Conservation (phyloP, 2,329 filamentous ascomycete species). For the Exophiala spinifera region DNA sequence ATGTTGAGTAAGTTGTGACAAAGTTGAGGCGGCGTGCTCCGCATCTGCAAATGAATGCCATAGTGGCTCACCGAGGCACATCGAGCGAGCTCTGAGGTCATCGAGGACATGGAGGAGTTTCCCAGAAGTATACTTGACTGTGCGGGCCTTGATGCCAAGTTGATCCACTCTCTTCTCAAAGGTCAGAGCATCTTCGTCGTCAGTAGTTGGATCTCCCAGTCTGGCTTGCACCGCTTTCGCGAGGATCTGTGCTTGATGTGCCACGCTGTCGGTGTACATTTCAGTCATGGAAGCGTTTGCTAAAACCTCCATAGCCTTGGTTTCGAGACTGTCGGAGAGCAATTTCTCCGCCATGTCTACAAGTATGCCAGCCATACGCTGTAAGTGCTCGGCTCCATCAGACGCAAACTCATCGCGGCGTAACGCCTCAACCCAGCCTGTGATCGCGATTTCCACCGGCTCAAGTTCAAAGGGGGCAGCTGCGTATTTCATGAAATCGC, state of each 20-base stretch:
- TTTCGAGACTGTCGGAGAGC: slow-evolving; percentile 64
- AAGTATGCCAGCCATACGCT: slow-evolving; percentile 80
- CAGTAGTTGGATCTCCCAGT: slow-evolving; percentile 56
- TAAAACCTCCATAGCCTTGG: slow-evolving; percentile 73
- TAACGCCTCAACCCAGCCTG: slow-evolving; percentile 80
- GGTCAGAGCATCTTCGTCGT: slow-evolving; percentile 66
- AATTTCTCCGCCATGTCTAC: slow-evolving; percentile 81
- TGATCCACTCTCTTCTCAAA: slow-evolving; percentile 69
- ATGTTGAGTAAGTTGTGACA: slow-evolving; percentile 64
- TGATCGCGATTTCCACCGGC: slow-evolving; percentile 84
- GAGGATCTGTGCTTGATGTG: slow-evolving; percentile 63
- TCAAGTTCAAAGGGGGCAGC: slow-evolving; percentile 82
- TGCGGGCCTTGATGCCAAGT: slow-evolving; percentile 72
- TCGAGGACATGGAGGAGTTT: slow-evolving; percentile 75
- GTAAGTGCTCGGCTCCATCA: slow-evolving; percentile 73
- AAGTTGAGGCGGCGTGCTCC: slow-evolving; percentile 61
- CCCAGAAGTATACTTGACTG: slow-evolving; percentile 75
- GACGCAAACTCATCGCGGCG: slow-evolving; percentile 83
- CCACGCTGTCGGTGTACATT: slow-evolving; percentile 75
- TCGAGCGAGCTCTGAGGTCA: slow-evolving; percentile 71
- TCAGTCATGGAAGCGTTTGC: slow-evolving; percentile 76
- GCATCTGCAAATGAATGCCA: slow-evolving; percentile 67
- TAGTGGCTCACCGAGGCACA: slow-evolving; percentile 69
- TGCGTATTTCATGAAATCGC: slow-evolving; percentile 75
- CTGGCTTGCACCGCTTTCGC: slow-evolving; percentile 63